Base-by-base conservation (phyloP, 2,329 filamentous ascomycete species). In the Claviceps citrina region DNA sequence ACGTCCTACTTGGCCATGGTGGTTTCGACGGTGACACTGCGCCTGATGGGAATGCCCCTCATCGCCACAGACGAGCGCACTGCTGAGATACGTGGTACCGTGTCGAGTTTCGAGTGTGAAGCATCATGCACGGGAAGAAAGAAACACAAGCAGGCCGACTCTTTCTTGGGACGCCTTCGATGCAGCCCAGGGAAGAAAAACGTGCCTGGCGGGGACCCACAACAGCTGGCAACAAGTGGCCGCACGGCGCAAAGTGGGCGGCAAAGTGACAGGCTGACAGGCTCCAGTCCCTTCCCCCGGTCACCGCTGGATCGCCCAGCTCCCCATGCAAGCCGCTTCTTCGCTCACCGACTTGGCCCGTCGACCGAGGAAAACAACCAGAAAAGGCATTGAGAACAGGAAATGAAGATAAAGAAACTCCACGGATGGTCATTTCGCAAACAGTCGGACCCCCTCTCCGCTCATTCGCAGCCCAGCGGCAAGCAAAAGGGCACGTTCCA, bases 271-370 rank as follows among this genome's bases (percentile, higher is more conserved):
- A 37, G 24, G 31, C 12, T 18, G 24, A 24, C 35, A 38, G 35
- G 34, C 19, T 26, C 25, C 31, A 35, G 27, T 10, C 19, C 18
- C 18, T n/a, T 12, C 4, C 42, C 42, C 41, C 42, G 39, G 47
- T 49, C 47, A 49, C 47, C 47, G 47, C 47, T 43, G 38, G 38
- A 40, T 47, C 26, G 38, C 40, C 40, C 37, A 28, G 38, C 9
- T 36, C 31, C 36, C 32, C 42, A 43, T 40, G 41, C 41, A 43
- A 19, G 24, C 41, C 31, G 36, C 31, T 36, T 31, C 27, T 36
- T 33, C 31, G n/a, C 39, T 44, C 43, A 44, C 43, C 43, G 43
- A 44, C 43, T 43, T 16, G 32, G 7, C 13, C 19, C 10, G 10
- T 15, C 24, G 7, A 22, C 7, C 24, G 15, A 34, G 18, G 22